Evolutionary conservation across 2,329 filamentous ascomycete species (phyloP), one percentile per base, ranked within the genome.

Genomic region (Leptographium flavum): DNA sequence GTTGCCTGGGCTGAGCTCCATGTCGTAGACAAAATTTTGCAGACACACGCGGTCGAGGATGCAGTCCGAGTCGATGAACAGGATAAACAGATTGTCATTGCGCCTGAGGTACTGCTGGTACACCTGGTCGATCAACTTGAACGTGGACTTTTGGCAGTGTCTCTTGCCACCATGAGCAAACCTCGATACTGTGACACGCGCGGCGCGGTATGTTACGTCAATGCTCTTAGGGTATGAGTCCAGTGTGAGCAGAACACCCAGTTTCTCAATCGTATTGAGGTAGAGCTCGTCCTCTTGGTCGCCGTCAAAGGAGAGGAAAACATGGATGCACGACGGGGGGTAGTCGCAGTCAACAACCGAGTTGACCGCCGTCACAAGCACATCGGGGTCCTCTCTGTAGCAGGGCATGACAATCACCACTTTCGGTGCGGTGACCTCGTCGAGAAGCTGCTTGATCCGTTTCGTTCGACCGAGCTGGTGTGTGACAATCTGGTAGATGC

Each of bases 11-110:
- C 90, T 94, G 49, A 96, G 70, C 63, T 96, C 87, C 92, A 96
- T 96, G 60, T 96, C 90, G 63, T 92, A 95, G 67, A 96, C 85
- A 63, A 96, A 96, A 61, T 95, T 96, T 60, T 95, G 90, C 48
- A 96, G 76, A 60, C 90, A 96, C 35, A 88, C 78, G 47, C 79
- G 76, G 66, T 96, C 90, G 42, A 96, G 69, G 50, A 95, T 92
- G 63, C 92, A 96, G 60, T 96, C 90, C 0, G 88, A 95, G 65
- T 96, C 90, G 58, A 96, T 95, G 64, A 96, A 96, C 11, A 96
- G 74, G 44, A 96, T 82, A 60, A 96, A 96, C 0, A 96, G 68
- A 55, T 96, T 86, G 63, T 96, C 90, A 58, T 94, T 86, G 40
- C 79, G 73, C 62, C 81, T 83, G 44, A 94, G 70, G 53, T 96